These are phyloP conservation scores for Diutina pseudorugosa DNA, from an alignment of 1,139 yeast species.

Conservation along the genomic window DNA sequence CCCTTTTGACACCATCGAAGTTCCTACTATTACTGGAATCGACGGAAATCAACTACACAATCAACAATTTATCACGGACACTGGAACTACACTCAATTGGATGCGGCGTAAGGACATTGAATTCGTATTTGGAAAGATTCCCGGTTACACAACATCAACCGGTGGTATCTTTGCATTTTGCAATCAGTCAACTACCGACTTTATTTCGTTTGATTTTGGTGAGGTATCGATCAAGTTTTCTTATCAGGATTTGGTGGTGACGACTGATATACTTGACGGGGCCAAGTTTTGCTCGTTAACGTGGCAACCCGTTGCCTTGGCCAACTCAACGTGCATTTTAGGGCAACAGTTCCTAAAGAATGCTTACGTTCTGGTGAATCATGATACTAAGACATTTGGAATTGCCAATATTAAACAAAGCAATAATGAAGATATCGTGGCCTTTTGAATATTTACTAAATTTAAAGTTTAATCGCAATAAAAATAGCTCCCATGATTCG, in stretches of 20 bases:
- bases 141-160: neutral
- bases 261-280: no score
- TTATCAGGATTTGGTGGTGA: neutral
- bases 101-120: neutral
- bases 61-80: neutral
- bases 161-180: neutral
- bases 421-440: neutral
- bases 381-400: neutral
- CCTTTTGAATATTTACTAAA: neutral
- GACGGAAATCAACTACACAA: neutral
- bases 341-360: neutral
- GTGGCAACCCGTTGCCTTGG: neutral
- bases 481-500: no score
- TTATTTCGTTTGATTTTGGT: neutral
- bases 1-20: neutral
- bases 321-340: neutral
- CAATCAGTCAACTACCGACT: neutral
- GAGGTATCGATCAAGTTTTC: neutral
- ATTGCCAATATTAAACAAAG: neutral
- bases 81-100: neutral
- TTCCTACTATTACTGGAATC: neutral
- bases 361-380: neutral
- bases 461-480: no score
- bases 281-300: neutral
- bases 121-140: neutral